Base-by-base conservation (phyloP, 2,329 filamentous ascomycete genomes). In the Plenodomus biglobosus region DNA sequence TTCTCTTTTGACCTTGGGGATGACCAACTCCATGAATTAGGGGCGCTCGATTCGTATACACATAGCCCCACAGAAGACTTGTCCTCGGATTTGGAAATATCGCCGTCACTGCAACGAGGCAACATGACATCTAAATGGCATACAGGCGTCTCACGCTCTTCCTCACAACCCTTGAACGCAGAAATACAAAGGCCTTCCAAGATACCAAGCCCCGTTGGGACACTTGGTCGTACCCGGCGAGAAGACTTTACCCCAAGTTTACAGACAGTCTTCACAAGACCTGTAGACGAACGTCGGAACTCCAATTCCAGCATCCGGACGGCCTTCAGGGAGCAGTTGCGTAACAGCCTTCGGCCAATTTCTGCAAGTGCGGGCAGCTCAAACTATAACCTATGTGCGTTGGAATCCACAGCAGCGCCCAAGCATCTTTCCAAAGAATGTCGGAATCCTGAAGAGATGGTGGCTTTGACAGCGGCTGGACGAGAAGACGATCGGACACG, bases 1-100 rank as follows among this genome's bases (percentile, higher is more conserved):
- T 77, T 76, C 53, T 77, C 75, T 0, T 76, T 77, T 42, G 73
- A 75, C 35, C 64, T 69, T 15, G 75, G 73, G 35, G 73, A 76
- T 40, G 74, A 77, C 47, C 51, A 64, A 32, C 42, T 61, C 6
- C 56, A 46, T 36, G 52, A 53, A 5, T 54, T 65, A 16, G 49
- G 46, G 50, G 56, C 50, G 36, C 11, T 32, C 27, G 27, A 15
- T 15, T 8, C 13, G 13, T 32, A 10, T 11, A 15, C 27, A 3
- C 27, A 32, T 3, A 32, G 27, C 13, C 27, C 27, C 15, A 11
- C 8, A 32, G 27, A 3, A 3, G 11, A 15, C 11, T 15, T 15
- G 11, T 32, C 27, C 13, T 32, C 13, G 27, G 44, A 54, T n/a
- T 39, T 44, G 8, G 40, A 45, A 16, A 40, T 40, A 40, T 40